A percentile compares a stretch with the other conserved stretches of the same genome.
phyloP scores from a whole-genome alignment of 208 protist species.

The Leishmania guyanensis region DNA sequence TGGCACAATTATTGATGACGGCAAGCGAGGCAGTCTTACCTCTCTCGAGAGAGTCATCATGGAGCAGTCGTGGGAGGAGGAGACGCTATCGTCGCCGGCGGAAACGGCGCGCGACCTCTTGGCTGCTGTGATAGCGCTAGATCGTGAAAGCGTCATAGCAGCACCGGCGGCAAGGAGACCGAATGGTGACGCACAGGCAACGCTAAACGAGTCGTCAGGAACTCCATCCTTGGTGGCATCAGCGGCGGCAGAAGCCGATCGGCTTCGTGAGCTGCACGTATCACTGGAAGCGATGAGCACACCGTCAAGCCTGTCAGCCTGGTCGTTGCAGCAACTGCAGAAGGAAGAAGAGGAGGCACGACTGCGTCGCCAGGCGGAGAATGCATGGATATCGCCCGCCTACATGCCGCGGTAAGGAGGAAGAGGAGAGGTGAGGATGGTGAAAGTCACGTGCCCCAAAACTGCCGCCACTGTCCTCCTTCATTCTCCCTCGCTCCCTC shows the following conservation, averaged over 20 bases:
- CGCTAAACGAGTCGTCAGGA: neutral
- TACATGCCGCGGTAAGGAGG: slow-evolving; percentile 1
- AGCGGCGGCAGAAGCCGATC: neutral
- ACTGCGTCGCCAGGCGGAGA: slow-evolving; percentile 7
- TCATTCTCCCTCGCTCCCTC: neutral
- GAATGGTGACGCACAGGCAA: neutral
- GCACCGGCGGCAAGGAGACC: neutral
- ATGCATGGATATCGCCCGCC: slow-evolving; percentile 29
- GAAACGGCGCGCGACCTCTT: slow-evolving; percentile 25
- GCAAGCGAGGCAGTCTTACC: neutral
- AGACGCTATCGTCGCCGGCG: neutral
- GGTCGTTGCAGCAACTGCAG: slow-evolving; percentile 23
- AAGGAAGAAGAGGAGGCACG: slow-evolving; percentile 20
- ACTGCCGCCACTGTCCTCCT: neutral
- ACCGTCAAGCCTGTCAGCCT: slow-evolving; percentile 19
- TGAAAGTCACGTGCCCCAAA: neutral
- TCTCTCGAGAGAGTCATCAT: neutral
- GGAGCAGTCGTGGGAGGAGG: neutral
- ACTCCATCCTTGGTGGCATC: neutral
- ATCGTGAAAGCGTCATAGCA: slow-evolving; percentile 12
- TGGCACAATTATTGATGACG: neutral
- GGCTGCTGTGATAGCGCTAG: slow-evolving; percentile 21
- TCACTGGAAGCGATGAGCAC: slow-evolving; percentile 14
- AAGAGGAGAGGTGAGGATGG: neutral
- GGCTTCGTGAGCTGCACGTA: slow-evolving; percentile 7